A percentile compares a stretch with the other conserved stretches of the same genome.
Conservation (phyloP, 805 yeast genomes). For the Nakazawaea laoshanensis region DNA sequence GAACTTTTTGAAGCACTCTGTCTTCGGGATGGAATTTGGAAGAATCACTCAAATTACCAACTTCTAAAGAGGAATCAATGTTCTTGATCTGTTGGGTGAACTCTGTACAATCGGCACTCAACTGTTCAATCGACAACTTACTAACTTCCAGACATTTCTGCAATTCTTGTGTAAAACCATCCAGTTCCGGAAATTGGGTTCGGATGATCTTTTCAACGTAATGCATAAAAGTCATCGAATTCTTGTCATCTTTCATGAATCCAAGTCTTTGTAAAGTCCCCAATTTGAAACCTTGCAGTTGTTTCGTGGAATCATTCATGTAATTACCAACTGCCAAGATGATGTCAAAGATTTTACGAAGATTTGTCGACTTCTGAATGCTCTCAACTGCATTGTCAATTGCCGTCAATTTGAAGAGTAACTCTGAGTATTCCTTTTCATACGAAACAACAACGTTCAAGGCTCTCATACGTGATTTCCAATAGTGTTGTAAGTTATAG, state of each 20-base stretch:
- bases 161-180: conserved; percentile 55
- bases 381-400: conserved; percentile 53
- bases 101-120: conserved; percentile 51
- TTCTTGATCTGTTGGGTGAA: conserved; percentile 40
- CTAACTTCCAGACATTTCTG: conserved; percentile 43
- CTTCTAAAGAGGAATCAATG: conserved; percentile 44
- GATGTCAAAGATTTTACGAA: conserved; percentile 52
- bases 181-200: conserved; percentile 53
- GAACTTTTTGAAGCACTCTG: conserved; percentile 43
- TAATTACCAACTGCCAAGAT: conserved; percentile 70
- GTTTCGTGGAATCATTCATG: conserved; percentile 66
- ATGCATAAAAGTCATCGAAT: conserved; percentile 64
- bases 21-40: conserved; percentile 62
- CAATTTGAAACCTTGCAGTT: conserved; percentile 63
- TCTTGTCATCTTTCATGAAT: conserved; percentile 64
- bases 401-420: conserved; percentile 43
- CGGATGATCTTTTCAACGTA: conserved; percentile 67
- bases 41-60: conserved; percentile 59
- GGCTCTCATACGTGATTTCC: conserved; percentile 67
- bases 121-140: conserved; percentile 53
- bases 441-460: conserved; percentile 44
- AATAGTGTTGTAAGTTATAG: conserved; percentile 58
- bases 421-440: conserved; percentile 59
- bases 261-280: conserved; percentile 61
- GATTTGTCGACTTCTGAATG: conserved; percentile 41